phyloP scores from a whole-genome alignment of 768 basidiomycete species.

The Cystobasidium tubakii region DNA sequence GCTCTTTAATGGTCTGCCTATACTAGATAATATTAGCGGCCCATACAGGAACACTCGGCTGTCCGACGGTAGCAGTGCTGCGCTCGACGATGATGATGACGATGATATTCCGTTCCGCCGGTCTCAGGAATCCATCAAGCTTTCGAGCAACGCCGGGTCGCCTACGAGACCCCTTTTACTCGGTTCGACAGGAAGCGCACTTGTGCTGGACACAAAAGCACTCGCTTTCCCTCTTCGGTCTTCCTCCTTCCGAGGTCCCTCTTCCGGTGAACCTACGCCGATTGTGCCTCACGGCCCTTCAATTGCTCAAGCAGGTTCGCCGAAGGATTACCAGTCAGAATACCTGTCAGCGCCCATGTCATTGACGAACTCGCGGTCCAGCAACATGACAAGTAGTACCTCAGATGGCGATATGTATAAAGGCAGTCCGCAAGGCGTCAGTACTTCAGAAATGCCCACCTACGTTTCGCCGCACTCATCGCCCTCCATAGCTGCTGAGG shows the following conservation, averaged over 20 bases:
- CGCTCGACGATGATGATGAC: constrained; percentile 14
- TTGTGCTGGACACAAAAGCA: background rate
- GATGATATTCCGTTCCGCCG: constrained; percentile 31
- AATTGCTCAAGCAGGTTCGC: background rate
- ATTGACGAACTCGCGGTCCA: background rate
- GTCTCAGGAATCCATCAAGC: constrained; percentile 22
- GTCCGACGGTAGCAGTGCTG: constrained; percentile 3
- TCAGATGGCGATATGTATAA: background rate
- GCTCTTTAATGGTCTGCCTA: constrained; percentile 23
- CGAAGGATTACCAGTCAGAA: background rate
- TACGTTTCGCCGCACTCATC: background rate
- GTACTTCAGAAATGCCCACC: background rate
- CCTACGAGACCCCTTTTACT: background rate
- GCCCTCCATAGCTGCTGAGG: background rate
- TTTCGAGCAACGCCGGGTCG: background rate
- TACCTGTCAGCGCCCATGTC: constrained; percentile 3
- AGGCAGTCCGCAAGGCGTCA: background rate
- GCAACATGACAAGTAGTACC: background rate
- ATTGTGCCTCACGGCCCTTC: background rate
- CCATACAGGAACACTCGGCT: background rate
- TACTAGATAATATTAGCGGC: background rate
- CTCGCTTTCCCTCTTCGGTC: constrained; percentile 8
- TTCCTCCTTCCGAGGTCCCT: background rate
- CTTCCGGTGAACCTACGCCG: background rate
- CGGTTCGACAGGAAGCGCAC: background rate